A percentile compares a stretch with the other conserved stretches of the same genome.
Conservation (phyloP, 108 stramenopile genomes). For the Nannochloropsis gaditana region DNA sequence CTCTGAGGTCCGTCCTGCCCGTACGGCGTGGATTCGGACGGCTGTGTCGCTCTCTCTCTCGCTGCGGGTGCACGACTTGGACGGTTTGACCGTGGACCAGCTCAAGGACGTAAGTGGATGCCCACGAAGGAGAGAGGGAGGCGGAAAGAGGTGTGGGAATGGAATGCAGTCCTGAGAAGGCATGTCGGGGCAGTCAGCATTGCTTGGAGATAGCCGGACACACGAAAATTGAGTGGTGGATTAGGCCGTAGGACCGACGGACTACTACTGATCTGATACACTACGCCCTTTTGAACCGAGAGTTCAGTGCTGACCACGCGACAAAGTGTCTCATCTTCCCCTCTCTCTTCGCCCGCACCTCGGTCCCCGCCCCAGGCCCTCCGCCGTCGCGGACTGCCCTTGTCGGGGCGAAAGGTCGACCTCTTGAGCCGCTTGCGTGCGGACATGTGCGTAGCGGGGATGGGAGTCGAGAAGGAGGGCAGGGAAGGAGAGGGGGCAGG, state of each 20-base stretch:
- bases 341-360: neutral
- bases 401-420: neutral
- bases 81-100: neutral
- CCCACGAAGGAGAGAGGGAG: neutral
- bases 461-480: neutral
- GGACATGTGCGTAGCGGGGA: neutral
- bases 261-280: no score
- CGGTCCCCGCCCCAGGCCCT: neutral
- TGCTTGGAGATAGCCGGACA: neutral
- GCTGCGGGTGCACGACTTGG: neutral
- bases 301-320: neutral
- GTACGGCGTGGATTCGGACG: no score
- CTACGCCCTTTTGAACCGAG: neutral
- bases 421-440: neutral
- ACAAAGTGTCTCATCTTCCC: neutral
- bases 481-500: neutral
- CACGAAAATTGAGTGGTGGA: no score
- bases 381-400: neutral
- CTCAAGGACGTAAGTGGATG: neutral
- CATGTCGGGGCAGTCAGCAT: neutral
- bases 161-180: neutral
- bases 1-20: no score
- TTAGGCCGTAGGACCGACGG: no score
- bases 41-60: neutral
- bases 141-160: neutral